Evolutionary conservation across 371 early-diverging fungal genomes (phyloP), one percentile per base, ranked within the genome.

Genomic region (Chytridium lagenaria): DNA sequence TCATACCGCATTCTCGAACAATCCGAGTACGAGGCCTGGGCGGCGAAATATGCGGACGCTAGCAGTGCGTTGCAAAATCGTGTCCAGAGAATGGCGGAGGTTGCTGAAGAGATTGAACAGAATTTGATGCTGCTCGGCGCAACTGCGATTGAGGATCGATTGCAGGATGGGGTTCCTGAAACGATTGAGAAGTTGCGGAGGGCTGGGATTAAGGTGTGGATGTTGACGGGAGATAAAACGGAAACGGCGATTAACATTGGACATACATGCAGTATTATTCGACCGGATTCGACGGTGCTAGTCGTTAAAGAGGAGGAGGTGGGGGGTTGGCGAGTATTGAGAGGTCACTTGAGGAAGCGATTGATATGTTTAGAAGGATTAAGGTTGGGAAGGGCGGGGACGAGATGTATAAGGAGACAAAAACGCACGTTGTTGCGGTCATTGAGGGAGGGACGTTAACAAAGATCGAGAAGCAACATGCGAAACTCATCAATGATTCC

Each of bases 211-310:
- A 84, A 84, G 68, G 68, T 86, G 7, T 86, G 86, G 86, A 96
- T 99, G 87, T 81, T 99, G 77, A 99, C 99, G 0, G 99, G 99
- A 50, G 99, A 99, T 82, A 94, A 97, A 81, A 93, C 93, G 52
- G 99, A 99, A 79, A 99, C 99, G 59, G 99, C 99, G 34, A 93
- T 97, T 75, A 94, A 94, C 74, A 97, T 97, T 83, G 98, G 95
- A 1, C 92, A 91, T 71, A 90, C 93, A 0, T 96, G 95, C 77
- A 88, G 92, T 10, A 77, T 98, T 38, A 80, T 96, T 76, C 96
- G 71, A 95, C 95, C 1, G 95, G 97, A 59, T 95, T 98, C 85
- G 88, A 95, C 76, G 93, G 92, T 85, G 95, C 96, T 85, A 95
- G 95, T 40, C 94, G 96, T 59, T 91, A 97, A 78, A 93, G 96